These are phyloP conservation scores for Phytophthora citricola DNA, from an alignment of 352 stramenopile species.

Conservation along the genomic window DNA sequence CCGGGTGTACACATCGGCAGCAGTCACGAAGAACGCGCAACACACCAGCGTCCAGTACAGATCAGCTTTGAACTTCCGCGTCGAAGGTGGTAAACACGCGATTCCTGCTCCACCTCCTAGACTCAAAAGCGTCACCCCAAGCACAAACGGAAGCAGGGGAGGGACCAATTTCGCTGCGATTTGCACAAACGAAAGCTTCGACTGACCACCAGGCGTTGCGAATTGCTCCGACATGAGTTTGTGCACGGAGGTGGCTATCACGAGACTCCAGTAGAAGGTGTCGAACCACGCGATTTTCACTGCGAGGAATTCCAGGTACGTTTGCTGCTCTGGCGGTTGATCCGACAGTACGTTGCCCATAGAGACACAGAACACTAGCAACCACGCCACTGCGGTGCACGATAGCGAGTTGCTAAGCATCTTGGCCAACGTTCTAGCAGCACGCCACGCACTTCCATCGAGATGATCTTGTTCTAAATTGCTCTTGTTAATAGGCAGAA, in stretches of 20 bases:
- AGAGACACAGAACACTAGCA: slow-evolving; percentile 13
- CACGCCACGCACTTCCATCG: background rate
- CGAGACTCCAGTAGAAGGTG: slow-evolving; percentile 13
- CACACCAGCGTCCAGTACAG: slow-evolving; percentile 23
- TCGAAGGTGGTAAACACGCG: slow-evolving; percentile 6
- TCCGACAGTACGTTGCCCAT: slow-evolving; percentile 11
- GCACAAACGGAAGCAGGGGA: slow-evolving; percentile 1
- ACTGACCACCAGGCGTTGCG: background rate
- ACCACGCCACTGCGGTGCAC: slow-evolving; percentile 10
- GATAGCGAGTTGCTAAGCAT: slow-evolving; percentile 20
- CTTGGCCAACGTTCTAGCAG: slow-evolving; percentile 9
- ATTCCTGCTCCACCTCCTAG: slow-evolving; percentile 5
- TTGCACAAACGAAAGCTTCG: slow-evolving; percentile 4
- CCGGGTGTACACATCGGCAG: slow-evolving; percentile 12
- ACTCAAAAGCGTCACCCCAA: slow-evolving; percentile 12
- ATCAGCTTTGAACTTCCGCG: slow-evolving; percentile 6
- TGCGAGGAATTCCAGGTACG: slow-evolving; percentile 14
- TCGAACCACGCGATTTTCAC: slow-evolving; percentile 26
- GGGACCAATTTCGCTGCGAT: slow-evolving; percentile 7
- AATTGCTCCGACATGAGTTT: slow-evolving; percentile 16
- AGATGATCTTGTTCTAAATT: no score
- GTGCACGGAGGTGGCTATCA: slow-evolving; percentile 9
- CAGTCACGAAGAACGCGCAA: slow-evolving; percentile 22
- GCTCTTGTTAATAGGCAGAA: background rate
- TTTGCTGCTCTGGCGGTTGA: slow-evolving; percentile 3